Evolutionary conservation across 148 eudicot genomes (phyloP).

Genomic region (Rhododendron griersonianum): DNA sequence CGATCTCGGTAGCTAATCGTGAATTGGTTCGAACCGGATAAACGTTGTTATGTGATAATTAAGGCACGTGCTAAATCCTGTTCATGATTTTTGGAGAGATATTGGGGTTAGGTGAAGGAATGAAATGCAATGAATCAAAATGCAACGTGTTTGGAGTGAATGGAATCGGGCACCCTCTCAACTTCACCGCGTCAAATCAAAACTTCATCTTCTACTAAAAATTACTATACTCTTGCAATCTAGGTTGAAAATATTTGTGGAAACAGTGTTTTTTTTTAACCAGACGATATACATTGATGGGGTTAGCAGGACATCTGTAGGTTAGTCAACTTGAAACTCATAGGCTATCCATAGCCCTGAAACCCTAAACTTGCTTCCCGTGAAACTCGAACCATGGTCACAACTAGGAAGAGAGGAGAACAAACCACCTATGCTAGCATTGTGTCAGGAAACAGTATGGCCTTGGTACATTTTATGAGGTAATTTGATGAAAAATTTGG

Average conservation of each 20-base stretch:
- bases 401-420: too few relatives aligned
- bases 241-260: neutral
- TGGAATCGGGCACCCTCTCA: neutral
- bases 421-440: too few relatives aligned
- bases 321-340: too few relatives aligned
- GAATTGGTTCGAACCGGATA: neutral
- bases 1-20: too few relatives aligned
- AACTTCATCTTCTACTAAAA: neutral
- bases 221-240: neutral
- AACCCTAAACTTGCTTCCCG: too few relatives aligned
- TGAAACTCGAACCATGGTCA: too few relatives aligned
- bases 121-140: conserved; percentile 29
- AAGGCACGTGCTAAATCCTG: neutral
- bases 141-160: neutral
- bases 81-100: neutral
- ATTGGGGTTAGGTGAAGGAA: conserved; percentile 30
- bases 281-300: too few relatives aligned
- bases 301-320: too few relatives aligned
- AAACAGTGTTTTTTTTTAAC: neutral
- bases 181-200: neutral
- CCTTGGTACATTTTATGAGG: neutral
- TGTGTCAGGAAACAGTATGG: neutral
- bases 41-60: neutral
- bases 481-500: too few relatives aligned
- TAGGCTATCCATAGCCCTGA: too few relatives aligned